These are phyloP conservation scores for Fraxinus greggii DNA, from an alignment of 305 asterid species.

Conservation along the genomic window DNA sequence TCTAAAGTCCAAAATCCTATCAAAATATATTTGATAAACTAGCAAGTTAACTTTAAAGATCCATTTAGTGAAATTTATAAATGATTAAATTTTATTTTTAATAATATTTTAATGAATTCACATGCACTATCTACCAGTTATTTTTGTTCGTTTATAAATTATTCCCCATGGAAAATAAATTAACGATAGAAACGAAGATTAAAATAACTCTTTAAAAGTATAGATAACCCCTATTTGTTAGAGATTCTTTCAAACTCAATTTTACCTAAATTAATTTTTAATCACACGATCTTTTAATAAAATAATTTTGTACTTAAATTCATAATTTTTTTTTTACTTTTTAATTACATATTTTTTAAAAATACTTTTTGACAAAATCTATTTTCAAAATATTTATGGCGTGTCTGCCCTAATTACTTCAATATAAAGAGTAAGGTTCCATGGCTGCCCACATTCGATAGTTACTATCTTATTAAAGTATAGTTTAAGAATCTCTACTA, in stretches of 20 bases:
- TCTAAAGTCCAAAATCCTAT: background rate
- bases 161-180: background rate
- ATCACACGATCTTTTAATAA: background rate
- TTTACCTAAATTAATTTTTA: background rate
- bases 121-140: background rate
- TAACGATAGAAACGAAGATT: background rate
- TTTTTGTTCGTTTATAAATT: background rate
- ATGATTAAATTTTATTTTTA: background rate
- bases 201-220: background rate
- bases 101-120: background rate
- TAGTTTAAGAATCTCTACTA: constrained; percentile 19
- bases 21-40: background rate
- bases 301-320: background rate
- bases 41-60: background rate
- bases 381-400: background rate
- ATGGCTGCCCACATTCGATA: constrained; percentile 24
- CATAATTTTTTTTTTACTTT: too few species aligned
- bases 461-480: constrained; percentile 20
- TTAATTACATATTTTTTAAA: background rate
- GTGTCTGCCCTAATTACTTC: background rate
- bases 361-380: too few species aligned
- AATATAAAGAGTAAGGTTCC: background rate
- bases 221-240: background rate
- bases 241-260: background rate
- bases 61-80: background rate